Percentiles rank a stretch among this genome's conserved stretches.
Conservation (phyloP, 495 filamentous ascomycete species). For the Entonaema liquescens region DNA sequence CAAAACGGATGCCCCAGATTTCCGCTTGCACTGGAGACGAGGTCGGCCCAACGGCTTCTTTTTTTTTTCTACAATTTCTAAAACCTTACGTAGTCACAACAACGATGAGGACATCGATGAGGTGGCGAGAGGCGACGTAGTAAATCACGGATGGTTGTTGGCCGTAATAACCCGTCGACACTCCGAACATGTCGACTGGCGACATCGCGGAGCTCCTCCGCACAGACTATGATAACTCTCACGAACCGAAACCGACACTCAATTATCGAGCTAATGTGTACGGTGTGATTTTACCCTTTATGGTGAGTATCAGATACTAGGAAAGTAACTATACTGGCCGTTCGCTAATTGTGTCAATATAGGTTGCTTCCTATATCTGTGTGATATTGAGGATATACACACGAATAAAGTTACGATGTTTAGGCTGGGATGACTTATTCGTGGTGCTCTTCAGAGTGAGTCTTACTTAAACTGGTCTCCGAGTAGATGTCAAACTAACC, state of each 20-base stretch:
- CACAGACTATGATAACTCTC: slow-evolving; percentile 40
- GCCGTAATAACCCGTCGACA: slow-evolving; percentile 3
- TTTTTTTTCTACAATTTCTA: not conserved
- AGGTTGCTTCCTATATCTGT: slow-evolving; percentile 43
- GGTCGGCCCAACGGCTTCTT: not conserved
- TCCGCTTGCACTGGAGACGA: not conserved
- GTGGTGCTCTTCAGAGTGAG: slow-evolving; percentile 44
- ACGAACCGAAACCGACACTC: slow-evolving; percentile 29
- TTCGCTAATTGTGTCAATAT: not conserved
- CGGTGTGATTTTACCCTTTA: slow-evolving; percentile 37
- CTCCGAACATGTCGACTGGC: slow-evolving; percentile 20
- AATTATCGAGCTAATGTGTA: slow-evolving; percentile 32
- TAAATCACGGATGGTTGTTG: not conserved
- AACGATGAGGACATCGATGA: not conserved
- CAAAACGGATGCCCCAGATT: slow-evolving; percentile 2
- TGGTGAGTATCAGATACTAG: slow-evolving; percentile 26
- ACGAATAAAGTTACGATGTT: slow-evolving; percentile 33
- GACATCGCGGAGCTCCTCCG: slow-evolving; percentile 16
- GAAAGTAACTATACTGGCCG: not conserved
- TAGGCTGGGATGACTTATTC: slow-evolving; percentile 47
- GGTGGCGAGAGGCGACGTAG: not conserved
- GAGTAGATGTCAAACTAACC: not conserved
- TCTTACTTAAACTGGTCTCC: not conserved
- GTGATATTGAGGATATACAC: slow-evolving; percentile 41
- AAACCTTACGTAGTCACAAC: not conserved